Base-by-base conservation (phyloP, 441 rosid genomes). In the Viola pubescens region DNA sequence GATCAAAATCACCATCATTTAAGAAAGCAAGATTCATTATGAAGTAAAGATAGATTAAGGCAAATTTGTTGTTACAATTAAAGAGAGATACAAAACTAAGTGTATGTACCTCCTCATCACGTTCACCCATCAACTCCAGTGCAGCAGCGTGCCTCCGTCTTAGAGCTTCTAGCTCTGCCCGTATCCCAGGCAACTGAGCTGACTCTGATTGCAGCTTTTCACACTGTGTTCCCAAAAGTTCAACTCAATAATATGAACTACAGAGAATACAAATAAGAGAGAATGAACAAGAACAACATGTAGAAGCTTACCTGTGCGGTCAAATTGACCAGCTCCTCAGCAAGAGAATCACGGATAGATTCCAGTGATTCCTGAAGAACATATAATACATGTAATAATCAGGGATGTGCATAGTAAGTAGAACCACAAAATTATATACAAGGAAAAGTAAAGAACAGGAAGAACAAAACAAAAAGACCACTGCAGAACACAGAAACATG, bases 111-210 rank as follows among this genome's bases (percentile, higher is more conserved):
- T 90, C 97, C 77, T 94, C 99, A 48, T 94, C 99, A 61, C 95
- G 95, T 73, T 94, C 99, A 56, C 99, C 99, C 97, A 90, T 94
- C 62, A 88, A 82, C 82, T 94, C 99, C 78, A 94, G 70, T 1
- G 99, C 97, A 68, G 97, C 96, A 34, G 97, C 69, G 77, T 94
- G 97, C 74, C 97, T 83, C 73, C 82, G 76, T 73, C 97, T 85
- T 45, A 94, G 74, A 55, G 91, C 96, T 68, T 94, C 97, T 46
- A 90, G 80, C 80, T 94, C 99, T 60, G 94, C 99, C 60, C 76
- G 82, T 66, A 90, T 62, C 39, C 97, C 87, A 54, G 97, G 97
- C 64, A 94, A 70, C 63, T 58, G 69, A 37, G 80, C 78, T 43
- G 97, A 89, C 65, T 88, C 97, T 19, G 83, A 79, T 60, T 66